Evolutionary conservation across 345 rosid genomes (phyloP), one percentile per base, ranked within the genome.

Genomic region (Physaria fendleri): DNA sequence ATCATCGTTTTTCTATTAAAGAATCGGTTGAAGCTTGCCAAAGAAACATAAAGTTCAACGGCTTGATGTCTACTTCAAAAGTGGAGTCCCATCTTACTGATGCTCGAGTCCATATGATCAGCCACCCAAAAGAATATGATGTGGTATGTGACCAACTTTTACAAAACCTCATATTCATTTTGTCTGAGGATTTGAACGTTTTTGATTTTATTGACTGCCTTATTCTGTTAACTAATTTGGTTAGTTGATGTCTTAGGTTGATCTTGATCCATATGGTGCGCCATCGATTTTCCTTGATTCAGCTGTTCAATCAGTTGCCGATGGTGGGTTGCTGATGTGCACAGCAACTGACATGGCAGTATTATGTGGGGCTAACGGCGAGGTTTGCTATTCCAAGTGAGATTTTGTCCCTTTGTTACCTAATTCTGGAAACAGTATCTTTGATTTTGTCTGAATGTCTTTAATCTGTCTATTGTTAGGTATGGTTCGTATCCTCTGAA

Each of bases 321-420:
- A 93, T 82, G 99, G 99, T 49, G 97, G 97, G 67, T 41, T 93
- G 77, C 74, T 93, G 39, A 83, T 93, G 97, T 93, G 99, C 72
- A 93, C 97, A 42, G 97, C 97, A 51, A 93, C 99, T 56, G 97
- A 87, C 68, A 80, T 93, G 97, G 97, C 99, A 10, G 97, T 93
- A 65, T 85, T 93, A 10, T 93, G 99, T 75, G 99, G 97, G 56
- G 90, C 88, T 64, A 93, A 89, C 56, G 90, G 95, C 4, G 99
- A 93, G 75, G 99, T 85, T 76, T 93, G 97, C 81, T 93, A 87
- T 81, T 87, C 99, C 79, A 93, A 93, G 99, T 87, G 83, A 82
- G 97, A 21, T 48, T 13, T 48, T 8, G 27, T 10, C 63, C 6
- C 6, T 25, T 25, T 25, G 28, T n/a, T n/a, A n/a, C n/a, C n/a